Percentiles rank a stretch among this genome's conserved stretches.
phyloP scores from a whole-genome alignment of 73 alveolate species.

The Stentor coeruleus region DNA sequence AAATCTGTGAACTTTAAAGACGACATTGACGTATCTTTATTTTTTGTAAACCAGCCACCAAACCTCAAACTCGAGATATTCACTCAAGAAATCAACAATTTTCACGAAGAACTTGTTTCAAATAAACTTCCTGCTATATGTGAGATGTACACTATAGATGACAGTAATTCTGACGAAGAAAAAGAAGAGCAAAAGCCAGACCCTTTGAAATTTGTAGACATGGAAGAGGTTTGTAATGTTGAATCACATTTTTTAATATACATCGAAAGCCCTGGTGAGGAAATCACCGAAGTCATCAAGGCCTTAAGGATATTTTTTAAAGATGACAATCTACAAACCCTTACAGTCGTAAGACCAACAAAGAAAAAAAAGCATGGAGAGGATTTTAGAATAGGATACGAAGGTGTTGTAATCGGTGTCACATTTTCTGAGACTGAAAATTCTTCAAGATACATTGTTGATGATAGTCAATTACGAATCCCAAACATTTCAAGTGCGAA shows the following conservation, averaged over 20 bases:
- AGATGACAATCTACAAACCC: not conserved
- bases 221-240: not conserved
- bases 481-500: not conserved
- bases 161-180: slow-evolving; percentile 6
- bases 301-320: not conserved
- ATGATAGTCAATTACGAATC: not conserved
- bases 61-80: not conserved
- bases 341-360: not conserved
- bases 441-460: not conserved
- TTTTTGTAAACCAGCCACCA: not conserved
- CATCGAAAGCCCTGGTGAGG: not conserved
- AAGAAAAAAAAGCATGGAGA: not conserved
- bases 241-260: not conserved
- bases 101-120: not conserved
- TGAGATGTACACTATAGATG: not conserved
- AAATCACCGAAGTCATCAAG: not conserved
- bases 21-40: not conserved
- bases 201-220: not conserved
- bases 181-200: not conserved
- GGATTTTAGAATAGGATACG: not conserved
- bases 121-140: not conserved
- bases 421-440: not conserved
- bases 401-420: slow-evolving; percentile 7
- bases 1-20: not conserved
- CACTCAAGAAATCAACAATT: not conserved